Evolutionary conservation across 2,329 filamentous ascomycete species (phyloP).

Genomic region (Fusarium sp.): DNA sequence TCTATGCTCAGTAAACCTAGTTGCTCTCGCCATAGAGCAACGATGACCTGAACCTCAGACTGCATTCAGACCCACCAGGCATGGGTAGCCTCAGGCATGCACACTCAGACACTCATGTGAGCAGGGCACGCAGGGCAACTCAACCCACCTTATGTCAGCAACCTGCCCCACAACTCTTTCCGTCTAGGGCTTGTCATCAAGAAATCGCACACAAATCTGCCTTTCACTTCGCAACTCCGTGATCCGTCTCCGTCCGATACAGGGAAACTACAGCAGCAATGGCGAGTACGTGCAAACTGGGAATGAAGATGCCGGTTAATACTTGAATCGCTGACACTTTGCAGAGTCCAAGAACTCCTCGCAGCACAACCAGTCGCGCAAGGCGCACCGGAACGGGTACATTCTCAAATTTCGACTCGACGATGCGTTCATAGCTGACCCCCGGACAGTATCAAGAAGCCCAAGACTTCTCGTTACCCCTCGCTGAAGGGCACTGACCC

Average conservation of each 20-base stretch:
- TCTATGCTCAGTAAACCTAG: background rate
- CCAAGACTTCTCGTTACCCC: conserved; percentile 98
- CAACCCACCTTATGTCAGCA: conserved; percentile 37
- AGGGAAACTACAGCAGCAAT: conserved; percentile 52
- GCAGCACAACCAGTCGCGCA: conserved; percentile 98
- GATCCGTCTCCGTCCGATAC: conserved; percentile 43
- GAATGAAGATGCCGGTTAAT: background rate
- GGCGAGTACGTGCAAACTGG: conserved; percentile 52
- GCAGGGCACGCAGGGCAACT: background rate
- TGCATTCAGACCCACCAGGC: background rate
- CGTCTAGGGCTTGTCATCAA: conserved; percentile 45
- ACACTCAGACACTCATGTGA: background rate
- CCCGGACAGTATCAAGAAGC: conserved; percentile 95
- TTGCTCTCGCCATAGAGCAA: background rate
- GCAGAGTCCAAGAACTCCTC: conserved; percentile 99
- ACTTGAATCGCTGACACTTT: conserved; percentile 33
- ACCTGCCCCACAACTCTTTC: conserved; percentile 24
- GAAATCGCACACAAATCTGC: conserved; percentile 47
- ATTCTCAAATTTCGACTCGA: conserved; percentile 50
- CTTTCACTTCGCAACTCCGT: conserved; percentile 43
- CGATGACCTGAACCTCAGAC: background rate
- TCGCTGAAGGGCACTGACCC: conserved; percentile 99
- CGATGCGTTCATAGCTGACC: conserved; percentile 30
- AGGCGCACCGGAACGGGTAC: conserved; percentile 99
- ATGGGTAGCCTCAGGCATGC: background rate